Base-by-base conservation (phyloP, 768 basidiomycete genomes). In the Daedaleopsis nitida region DNA sequence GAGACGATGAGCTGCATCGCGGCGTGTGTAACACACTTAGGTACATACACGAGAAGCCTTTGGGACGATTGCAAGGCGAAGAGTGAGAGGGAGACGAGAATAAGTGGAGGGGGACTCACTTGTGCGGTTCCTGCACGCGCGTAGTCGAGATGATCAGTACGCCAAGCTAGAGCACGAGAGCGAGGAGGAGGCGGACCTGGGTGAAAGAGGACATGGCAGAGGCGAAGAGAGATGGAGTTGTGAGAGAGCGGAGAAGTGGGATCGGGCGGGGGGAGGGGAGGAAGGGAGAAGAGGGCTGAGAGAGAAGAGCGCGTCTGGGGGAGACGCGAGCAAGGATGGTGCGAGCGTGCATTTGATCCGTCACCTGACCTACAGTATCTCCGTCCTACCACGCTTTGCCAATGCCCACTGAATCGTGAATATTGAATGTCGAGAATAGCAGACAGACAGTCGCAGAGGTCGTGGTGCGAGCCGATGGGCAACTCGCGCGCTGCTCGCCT, bases 71-170 rank as follows among this genome's bases (percentile, higher is more conserved):
- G 45, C 35, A 32, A 45, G 58, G 45, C 1, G 17, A 23, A 14
- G 21, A 37, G 47, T 12, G 2, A 27, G 44, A 57, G 24, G 32
- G 52, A 32, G 53, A 50, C 43, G 21, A 62, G 19, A 42, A 34
- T 57, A 51, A 38, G 17, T 19, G 35, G n/a, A 35, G 52, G 6
- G 23, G 55, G 23, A 32, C 73, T 77, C 76, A 84, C 83, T 82
- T 81, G 70, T 84, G 83, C 7, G 80, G 75, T 43, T 77, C 77
- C 79, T 82, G 53, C 19, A 54, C 47, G 21, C 21, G 23, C 35
- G 49, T 42, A 59, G 34, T 62, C 27, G 27, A 3, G 60, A 63
- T 52, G 11, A 55, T 58, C n/a, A 57, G 56, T 52, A 50, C 23
- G 16, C 44, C 34, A 47, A 27, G 23, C 32, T 19, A 52, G 43